Base-by-base conservation (phyloP, 1,284 basidiomycete genomes). In the Coniferiporia sulphurascens region DNA sequence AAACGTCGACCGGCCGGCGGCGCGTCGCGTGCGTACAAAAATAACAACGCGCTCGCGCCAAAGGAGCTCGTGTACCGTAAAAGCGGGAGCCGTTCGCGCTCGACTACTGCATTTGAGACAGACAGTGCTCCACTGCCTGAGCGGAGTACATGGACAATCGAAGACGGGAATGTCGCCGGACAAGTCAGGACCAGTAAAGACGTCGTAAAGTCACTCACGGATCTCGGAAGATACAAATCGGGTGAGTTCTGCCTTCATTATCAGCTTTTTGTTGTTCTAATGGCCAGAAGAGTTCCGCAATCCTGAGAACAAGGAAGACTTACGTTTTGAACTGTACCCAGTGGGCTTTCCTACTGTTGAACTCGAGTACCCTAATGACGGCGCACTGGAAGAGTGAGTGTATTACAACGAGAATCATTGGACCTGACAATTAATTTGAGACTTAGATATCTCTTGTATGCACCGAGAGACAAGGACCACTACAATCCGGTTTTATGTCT, bases 401-500 rank as follows among this genome's bases (percentile, higher is more conserved):
- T 52, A 44, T 55, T 38, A 48, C n/a, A 44, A n/a, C 15, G 32
- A 7, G 48, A 22, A 38, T 52, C 61, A 61, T 58, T 58, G 41
- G 19, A 58, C 44, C 48, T 59, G 9, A 43, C 10, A 15, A 6
- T 32, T 62, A 41, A 27, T 27, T 17, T 41, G 21, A 6, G 34
- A 50, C 44, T 17, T 52, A 90, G 87, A 68, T 90, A 84, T 72
- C 77, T 87, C 60, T 76, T 91, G 58, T 78, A 89, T 50, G 81
- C 77, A 48, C 89, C 89, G 17, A 89, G 85, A 68, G 89, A 91
- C 73, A 83, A 83, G 64, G 87, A 91, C 65, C 87, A 89, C 66
- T 91, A 90, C 68, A 86, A 87, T 68, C 89, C 89, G 13, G 84
- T 91, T 58, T 79, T 85, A 76, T 86, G 86, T 65, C 73, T 91